Base-by-base conservation (phyloP, 106 monocot genomes). In the Dactylorhiza incarnata region DNA sequence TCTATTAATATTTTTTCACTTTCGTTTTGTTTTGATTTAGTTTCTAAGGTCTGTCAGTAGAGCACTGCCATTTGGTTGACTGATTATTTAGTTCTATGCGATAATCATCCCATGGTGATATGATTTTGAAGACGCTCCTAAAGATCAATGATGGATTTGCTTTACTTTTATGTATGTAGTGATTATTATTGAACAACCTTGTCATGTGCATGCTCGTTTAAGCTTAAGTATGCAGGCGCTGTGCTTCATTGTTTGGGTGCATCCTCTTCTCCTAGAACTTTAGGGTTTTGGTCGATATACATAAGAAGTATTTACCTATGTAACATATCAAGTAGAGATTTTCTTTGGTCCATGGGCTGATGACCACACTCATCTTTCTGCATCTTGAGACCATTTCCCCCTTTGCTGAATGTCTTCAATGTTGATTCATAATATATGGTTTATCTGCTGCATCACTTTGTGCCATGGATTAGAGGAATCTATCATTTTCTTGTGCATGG, bases 41-140 rank as follows among this genome's bases (percentile, higher is more conserved):
- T 48, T 3, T 49, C 22, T 71, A 22, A 48, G 12, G 22, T 49
- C 20, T 48, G 23, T 3, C 24, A 11, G 19, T 23, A 49, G 23
- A n/a, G 20, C 46, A 72, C 49, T 72, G 72, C 49, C 19, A 10
- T 71, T 71, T 72, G 49, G 22, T 49, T 72, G 10, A 72, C 3
- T 7, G 48, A 6, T 5, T 22, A 8, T 49, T 72, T 49, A 6
- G 48, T 49, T 49, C 19, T 72, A 11, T 72, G 48, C n/a, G 12
- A 44, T 46, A 44, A 2, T 22, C 37, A 1, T 22, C 0, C 14
- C 19, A 22, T 49, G n/a, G 11, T 49, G 23, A 69, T 7, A 22
- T 49, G 23, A 11, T 49, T 48, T 72, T 49, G n/a, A n/a, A 44
- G 72, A 20, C 49, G 1, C 49, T 45, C 17, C 15, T 10, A 4